Evolutionary conservation across 768 basidiomycete species (phyloP).

Genomic region (Russula earlei): DNA sequence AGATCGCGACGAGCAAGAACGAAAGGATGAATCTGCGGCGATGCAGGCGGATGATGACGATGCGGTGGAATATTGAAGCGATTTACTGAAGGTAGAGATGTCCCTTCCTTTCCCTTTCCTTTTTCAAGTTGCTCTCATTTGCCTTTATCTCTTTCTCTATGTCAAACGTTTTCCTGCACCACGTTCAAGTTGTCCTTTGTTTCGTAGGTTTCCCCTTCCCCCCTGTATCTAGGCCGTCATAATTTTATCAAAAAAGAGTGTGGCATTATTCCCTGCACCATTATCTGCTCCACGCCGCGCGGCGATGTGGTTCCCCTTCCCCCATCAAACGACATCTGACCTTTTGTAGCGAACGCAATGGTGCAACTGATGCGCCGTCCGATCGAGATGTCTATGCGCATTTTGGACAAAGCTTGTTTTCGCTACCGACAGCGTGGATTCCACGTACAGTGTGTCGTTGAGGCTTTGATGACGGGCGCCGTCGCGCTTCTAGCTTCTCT

Average conservation of each 20-base stretch:
- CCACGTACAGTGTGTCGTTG: constrained; percentile 8
- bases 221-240: constrained; percentile 18
- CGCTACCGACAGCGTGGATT: constrained; percentile 6
- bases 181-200: constrained; percentile 10
- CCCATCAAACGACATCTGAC: constrained; percentile 15
- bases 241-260: constrained; percentile 11
- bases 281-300: neutral
- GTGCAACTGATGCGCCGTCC: constrained; percentile 5
- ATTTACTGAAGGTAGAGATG: constrained; percentile 5
- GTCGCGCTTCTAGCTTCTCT: constrained; percentile 6
- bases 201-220: constrained; percentile 11
- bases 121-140: constrained; percentile 7
- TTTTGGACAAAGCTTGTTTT: constrained; percentile 8
- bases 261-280: neutral
- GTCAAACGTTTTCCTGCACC: constrained; percentile 1
- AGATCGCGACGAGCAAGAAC: constrained; percentile 18
- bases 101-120: constrained; percentile 1
- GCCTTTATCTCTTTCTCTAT: constrained; percentile 5
- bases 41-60: constrained; percentile 70
- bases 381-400: constrained; percentile 4
- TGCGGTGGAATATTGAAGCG: constrained; percentile 60
- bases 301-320: neutral
- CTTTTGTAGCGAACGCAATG: constrained; percentile 1
- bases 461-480: neutral
- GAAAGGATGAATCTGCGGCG: constrained; percentile 27